A percentile compares a stretch with the other conserved stretches of the same genome.
Conservation (phyloP, 2,329 filamentous ascomycete species). For the Periconia sp. region DNA sequence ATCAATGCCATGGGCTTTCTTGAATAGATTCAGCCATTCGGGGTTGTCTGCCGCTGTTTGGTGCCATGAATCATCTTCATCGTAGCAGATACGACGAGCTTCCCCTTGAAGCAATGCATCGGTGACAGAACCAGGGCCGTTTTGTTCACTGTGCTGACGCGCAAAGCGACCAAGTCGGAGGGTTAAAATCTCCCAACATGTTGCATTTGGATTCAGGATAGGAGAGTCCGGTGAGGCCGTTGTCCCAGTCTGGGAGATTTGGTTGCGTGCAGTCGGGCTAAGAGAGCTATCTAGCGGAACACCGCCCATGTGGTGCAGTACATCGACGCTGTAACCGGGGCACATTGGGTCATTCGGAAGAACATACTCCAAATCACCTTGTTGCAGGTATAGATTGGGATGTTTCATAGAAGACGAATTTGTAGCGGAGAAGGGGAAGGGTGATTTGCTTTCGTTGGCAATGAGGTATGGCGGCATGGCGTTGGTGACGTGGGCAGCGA, state of each 20-base stretch:
- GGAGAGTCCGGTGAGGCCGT: slow-evolving; percentile 16
- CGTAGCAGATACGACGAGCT: slow-evolving; percentile 56
- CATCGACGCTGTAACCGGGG: neutral
- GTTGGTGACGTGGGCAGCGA: slow-evolving; percentile 56
- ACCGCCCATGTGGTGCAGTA: slow-evolving; percentile 4
- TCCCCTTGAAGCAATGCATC: slow-evolving; percentile 58
- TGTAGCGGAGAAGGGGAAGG: slow-evolving; percentile 56
- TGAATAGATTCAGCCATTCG: slow-evolving; percentile 58
- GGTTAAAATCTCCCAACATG: slow-evolving; percentile 59
- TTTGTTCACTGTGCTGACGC: slow-evolving; percentile 44
- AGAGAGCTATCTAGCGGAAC: slow-evolving; percentile 3
- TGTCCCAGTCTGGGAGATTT: slow-evolving; percentile 17
- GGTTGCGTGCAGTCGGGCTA: slow-evolving; percentile 23
- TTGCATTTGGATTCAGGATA: slow-evolving; percentile 40
- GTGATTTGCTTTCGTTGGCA: slow-evolving; percentile 53
- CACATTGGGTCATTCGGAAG: slow-evolving; percentile 20
- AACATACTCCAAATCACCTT: slow-evolving; percentile 34
- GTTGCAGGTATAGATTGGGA: neutral
- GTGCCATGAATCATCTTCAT: slow-evolving; percentile 57
- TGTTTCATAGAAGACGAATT: slow-evolving; percentile 38
- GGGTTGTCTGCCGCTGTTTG: slow-evolving; percentile 47
- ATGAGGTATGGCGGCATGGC: slow-evolving; percentile 61
- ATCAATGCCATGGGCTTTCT: slow-evolving; percentile 54
- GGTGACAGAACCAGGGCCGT: slow-evolving; percentile 46
- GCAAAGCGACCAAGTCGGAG: slow-evolving; percentile 54